Evolutionary conservation across 2,329 filamentous ascomycete genomes (phyloP).

Genomic region (Pseudopithomyces maydicus): DNA sequence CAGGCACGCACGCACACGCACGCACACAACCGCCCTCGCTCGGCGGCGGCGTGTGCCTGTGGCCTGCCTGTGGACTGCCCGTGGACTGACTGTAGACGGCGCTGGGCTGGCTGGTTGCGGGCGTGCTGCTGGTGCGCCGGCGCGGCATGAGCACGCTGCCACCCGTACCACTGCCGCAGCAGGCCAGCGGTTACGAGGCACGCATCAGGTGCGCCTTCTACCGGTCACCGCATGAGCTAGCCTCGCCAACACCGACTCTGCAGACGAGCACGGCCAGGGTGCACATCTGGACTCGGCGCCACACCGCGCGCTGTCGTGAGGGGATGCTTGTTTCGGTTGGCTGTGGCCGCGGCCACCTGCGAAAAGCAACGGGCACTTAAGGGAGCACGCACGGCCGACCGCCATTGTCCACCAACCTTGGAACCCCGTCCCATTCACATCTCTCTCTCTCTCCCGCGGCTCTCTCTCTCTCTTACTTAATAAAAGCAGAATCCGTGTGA

Average conservation of each 20-base stretch:
- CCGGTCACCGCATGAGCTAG: not conserved
- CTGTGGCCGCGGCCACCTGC: not conserved
- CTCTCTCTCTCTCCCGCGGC: not conserved
- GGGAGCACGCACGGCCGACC: constrained; percentile 1
- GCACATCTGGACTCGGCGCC: constrained; percentile 3
- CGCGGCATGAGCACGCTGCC: too few species aligned
- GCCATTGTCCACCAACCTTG: too few species aligned
- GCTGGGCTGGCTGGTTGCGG: too few species aligned
- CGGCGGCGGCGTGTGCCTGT: too few species aligned
- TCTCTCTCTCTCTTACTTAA: too few species aligned
- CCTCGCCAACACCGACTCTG: constrained; percentile 1
- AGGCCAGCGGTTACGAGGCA: not conserved
- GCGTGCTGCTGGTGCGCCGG: too few species aligned
- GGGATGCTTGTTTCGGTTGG: not conserved
- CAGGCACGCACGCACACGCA: not conserved
- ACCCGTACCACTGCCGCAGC: not conserved
- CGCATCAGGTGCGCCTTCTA: not conserved
- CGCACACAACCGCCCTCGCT: not conserved
- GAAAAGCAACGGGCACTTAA: constrained; percentile 3
- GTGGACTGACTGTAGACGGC: too few species aligned
- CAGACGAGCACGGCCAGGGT: not conserved
- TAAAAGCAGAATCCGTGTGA: too few species aligned
- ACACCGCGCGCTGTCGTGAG: not conserved
- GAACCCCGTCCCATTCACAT: not conserved
- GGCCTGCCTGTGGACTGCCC: too few species aligned